Conservation (phyloP, 306 rosid species). For the Rosa persica region DNA sequence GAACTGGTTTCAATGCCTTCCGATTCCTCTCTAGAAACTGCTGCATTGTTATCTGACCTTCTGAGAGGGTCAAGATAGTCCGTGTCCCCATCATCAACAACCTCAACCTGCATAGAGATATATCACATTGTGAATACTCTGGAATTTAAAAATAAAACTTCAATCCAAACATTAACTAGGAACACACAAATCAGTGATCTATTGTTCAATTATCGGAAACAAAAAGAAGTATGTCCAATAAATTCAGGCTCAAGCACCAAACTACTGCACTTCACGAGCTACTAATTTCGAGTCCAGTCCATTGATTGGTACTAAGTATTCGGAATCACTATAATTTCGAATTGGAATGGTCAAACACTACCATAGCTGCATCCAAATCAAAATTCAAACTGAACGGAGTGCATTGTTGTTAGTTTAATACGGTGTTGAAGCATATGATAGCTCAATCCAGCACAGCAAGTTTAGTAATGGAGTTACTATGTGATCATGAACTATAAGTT, state of each 20-base stretch:
- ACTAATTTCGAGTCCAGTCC: background rate
- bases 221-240: background rate
- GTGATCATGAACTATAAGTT: background rate
- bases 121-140: constrained; percentile 5
- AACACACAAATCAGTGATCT: background rate
- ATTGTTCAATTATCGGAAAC: background rate
- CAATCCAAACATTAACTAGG: constrained; percentile 6
- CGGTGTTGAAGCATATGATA: background rate
- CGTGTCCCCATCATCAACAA: constrained; percentile 34
- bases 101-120: constrained; percentile 42
- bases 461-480: background rate
- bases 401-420: background rate
- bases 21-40: constrained; percentile 21
- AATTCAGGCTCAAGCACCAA: background rate
- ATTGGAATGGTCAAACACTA: background rate
- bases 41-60: constrained; percentile 40
- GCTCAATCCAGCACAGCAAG: background rate
- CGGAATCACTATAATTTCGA: no score
- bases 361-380: background rate
- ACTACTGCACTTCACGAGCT: background rate
- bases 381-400: background rate
- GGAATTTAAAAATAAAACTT: background rate
- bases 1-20: constrained; percentile 32
- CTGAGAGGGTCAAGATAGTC: constrained; percentile 82
- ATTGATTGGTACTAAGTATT: background rate